Base-by-base conservation (phyloP, 2,329 filamentous ascomycete species). In the Fusarium mangiferae region DNA sequence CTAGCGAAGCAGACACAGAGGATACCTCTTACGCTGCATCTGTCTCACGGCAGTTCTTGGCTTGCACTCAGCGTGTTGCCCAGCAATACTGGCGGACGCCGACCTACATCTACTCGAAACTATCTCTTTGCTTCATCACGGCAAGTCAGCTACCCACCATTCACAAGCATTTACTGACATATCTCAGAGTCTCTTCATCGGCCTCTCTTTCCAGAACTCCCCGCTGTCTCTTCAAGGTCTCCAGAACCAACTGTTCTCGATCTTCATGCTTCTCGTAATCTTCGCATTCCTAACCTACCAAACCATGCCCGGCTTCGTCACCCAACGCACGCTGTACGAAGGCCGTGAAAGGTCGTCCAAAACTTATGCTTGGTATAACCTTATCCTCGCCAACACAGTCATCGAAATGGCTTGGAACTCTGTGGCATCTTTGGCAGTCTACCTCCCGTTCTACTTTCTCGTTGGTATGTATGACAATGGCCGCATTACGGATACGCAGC, bases 41-140 rank as follows among this genome's bases (percentile, higher is more conserved):
- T 0, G 94, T 96, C 78, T 77, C 72, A 28, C 78, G 85, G 14
- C 95, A 98, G 81, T 84, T 96, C 39, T 83, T 82, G 48, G 86
- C 90, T 77, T 93, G 94, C 61, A 87, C 89, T 11, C 80, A 87
- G 93, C 69, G 72, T 77, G 92, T 96, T 20, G 96, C 96, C 84
- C 89, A 95, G 80, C 94, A 97, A 80, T 96, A 96, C 86, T 97
- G 94, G 94, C 92, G 94, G 66, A 95, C 91, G 0, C 95, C 95
- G 0, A 89, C 91, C 5, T 97, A 97, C 85, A 94, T 97, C 81
- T 97, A 96, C 84, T 91, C 93, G 76, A 97, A 97, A 85, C 79
- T 77, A 4, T 84, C 87, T 1, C 90, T 97, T 26, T 77, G 28
- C 5, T 68, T 26, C 11, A 57, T 66, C 5, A 66, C 63, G 4